Base-by-base conservation (phyloP, 176 grass and related monocot species). In the Oryza coarctata region DNA sequence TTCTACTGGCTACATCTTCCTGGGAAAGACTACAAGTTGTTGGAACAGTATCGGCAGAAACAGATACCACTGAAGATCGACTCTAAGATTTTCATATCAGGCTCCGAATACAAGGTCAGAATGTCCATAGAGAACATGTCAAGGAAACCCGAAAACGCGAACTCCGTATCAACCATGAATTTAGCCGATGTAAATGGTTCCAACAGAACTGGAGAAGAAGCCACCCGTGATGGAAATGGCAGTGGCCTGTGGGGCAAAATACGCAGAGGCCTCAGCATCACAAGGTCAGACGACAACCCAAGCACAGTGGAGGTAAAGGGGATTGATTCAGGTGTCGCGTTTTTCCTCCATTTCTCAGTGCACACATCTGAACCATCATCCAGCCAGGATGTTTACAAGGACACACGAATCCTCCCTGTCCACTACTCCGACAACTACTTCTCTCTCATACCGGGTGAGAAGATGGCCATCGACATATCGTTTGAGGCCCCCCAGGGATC, bases 1-100 rank as follows among this genome's bases (percentile, higher is more conserved):
- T 95, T 98, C 38, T 98, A 98, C 82, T 98, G 96, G 93, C 67
- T 98, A 32, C 96, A 88, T 87, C 85, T 93, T 65, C 89, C 96
- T 75, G 90, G 96, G 14, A 83, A 82, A 73, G 90, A 95, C 84
- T 98, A 90, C 65, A 98, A 74, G 73, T 78, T 88, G 76, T 82
- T 98, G 22, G 96, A 88, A 76, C 61, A 82, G 6, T 95, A 95
- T 70, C 80, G 84, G 34, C 86, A 65, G 50, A 95, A 88, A 78
- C 90, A 83, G 23, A 87, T 98, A 43, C 90, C 93, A 10, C 70
- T 98, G 23, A 79, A 95, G 89, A 88, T 98, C 3, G 62, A 43
- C 22, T 98, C 90, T 2, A 17, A 90, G 33, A 32, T 95, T 95
- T 63, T 83, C 27, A 38, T 98, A 60, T 88, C 83, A 74, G 96